phyloP scores from a whole-genome alignment of 1,139 yeast genomes.

The Candida labiduridarum region DNA sequence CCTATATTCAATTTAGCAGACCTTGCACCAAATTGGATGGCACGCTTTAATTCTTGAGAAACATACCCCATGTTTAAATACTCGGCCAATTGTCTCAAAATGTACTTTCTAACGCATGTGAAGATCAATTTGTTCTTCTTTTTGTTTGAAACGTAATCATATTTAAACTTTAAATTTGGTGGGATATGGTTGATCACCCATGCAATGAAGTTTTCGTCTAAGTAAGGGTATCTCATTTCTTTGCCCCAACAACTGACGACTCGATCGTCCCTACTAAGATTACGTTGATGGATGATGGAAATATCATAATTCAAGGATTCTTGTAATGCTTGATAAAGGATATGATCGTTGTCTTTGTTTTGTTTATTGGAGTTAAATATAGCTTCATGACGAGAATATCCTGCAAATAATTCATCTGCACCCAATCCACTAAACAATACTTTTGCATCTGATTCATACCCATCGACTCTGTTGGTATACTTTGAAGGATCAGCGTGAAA shows the following conservation, averaged over 20 bases:
- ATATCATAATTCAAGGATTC: constrained; percentile 71
- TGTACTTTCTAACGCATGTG: constrained; percentile 54
- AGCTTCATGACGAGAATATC: constrained; percentile 78
- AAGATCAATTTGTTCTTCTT: constrained; percentile 26
- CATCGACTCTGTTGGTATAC: constrained; percentile 10
- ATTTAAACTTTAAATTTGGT: constrained; percentile 50
- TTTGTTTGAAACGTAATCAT: constrained; percentile 33
- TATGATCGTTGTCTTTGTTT: constrained; percentile 22
- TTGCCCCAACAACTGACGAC: constrained; percentile 86
- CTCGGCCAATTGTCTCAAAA: constrained; percentile 65
- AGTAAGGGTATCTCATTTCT: constrained; percentile 86
- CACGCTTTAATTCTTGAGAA: constrained; percentile 80
- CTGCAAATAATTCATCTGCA: constrained; percentile 94
- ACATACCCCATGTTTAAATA: constrained; percentile 57
- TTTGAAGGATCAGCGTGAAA: constrained; percentile 20
- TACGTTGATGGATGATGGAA: constrained; percentile 70
- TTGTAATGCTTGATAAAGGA: constrained; percentile 27
- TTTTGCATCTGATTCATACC: constrained; percentile 55
- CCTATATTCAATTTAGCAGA: constrained; percentile 91
- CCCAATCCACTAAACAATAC: constrained; percentile 93
- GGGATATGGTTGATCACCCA: constrained; percentile 53
- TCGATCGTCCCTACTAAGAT: constrained; percentile 88
- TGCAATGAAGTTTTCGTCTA: constrained; percentile 64
- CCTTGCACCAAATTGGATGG: constrained; percentile 94
- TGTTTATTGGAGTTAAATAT: constrained; percentile 35